phyloP scores from a whole-genome alignment of 306 rosid species.

The Psophocarpus tetragonolobus region DNA sequence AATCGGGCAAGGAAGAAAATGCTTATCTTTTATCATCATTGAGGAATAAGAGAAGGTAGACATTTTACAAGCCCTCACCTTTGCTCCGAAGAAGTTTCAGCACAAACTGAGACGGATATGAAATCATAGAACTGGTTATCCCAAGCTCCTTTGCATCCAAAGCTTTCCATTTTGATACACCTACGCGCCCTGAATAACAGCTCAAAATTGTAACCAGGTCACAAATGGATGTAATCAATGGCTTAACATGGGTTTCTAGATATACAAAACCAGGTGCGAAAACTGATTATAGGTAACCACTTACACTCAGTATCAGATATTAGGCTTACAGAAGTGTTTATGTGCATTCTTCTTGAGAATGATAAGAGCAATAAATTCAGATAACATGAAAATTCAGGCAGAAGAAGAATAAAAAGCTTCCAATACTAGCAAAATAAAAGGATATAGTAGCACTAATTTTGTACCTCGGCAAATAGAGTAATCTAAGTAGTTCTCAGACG shows the following conservation, averaged over 20 bases:
- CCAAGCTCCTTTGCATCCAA: slow-evolving; percentile 43
- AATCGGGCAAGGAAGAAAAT: slow-evolving; percentile 14
- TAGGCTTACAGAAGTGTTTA: neutral
- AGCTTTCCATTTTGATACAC: slow-evolving; percentile 24
- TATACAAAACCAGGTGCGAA: neutral
- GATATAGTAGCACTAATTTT: neutral
- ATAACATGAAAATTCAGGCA: neutral
- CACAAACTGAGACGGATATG: slow-evolving; percentile 30
- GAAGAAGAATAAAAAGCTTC: neutral
- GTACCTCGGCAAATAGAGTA: slow-evolving; percentile 28
- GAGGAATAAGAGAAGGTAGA: neutral
- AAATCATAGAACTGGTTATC: slow-evolving; percentile 39
- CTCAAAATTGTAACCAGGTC: slow-evolving; percentile 13
- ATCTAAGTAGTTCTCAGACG: neutral
- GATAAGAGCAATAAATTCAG: neutral
- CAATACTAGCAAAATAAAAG: neutral
- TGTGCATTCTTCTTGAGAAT: slow-evolving; percentile 6
- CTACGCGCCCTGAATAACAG: slow-evolving; percentile 29
- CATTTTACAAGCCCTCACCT: slow-evolving; percentile 34
- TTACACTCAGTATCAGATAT: neutral
- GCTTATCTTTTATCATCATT: slow-evolving; percentile 7
- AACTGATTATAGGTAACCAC: neutral
- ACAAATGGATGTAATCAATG: slow-evolving; percentile 14
- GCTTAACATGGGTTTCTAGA: neutral
- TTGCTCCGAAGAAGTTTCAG: slow-evolving; percentile 33